Evolutionary conservation across 208 protist species (phyloP), one percentile per base, ranked within the genome.

Genomic region (Spongospora subterranea): DNA sequence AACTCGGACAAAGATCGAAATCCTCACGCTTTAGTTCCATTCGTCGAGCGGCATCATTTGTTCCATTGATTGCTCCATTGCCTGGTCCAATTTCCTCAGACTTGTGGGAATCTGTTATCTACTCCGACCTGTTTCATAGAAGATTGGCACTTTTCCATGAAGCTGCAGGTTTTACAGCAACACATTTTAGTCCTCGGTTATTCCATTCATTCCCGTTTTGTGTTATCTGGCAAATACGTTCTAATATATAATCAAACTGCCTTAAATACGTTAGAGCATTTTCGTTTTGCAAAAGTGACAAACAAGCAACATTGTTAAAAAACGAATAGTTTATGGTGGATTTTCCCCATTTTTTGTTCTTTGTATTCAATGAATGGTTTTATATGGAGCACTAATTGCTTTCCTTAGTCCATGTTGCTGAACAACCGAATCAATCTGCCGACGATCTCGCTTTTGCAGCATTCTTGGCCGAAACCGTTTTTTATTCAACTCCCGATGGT

Each of bases 61-160:
- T 60, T 6, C 50, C 50, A 29, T 6, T 60, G 50, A 6, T 60
- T 24, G 50, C 13, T 24, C 6, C 6, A 82, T 82, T 82, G 35
- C 17, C 71, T 6, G 24, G 71, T 82, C 71, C 11, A n/a, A 35
- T 82, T 13, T 40, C 71, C 17, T n/a, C 71, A 17, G 71, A 82
- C n/a, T n/a, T 82, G 17, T 82, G 71, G 71, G 71, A 82, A 43
- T 82, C n/a, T n/a, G 35, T 82, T 82, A n/a, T 82, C 13, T 82
- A 82, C 71, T 40, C 6, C 71, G 71, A 82, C n/a, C 11, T 82
- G 17, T 82, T 6, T 6, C n/a, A 43, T 39, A 35, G 71, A 35
- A 82, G 40, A 82, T 6, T 82, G 11, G n/a, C 71, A 20, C 40
- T 39, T 45, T 82, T 82, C 71, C 6, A 82, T 43, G 71, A 82